A percentile compares a stretch with the other conserved stretches of the same genome.
These are phyloP conservation scores for Pythium volutum DNA, from an alignment of 352 stramenopile genomes.

Conservation along the genomic window DNA sequence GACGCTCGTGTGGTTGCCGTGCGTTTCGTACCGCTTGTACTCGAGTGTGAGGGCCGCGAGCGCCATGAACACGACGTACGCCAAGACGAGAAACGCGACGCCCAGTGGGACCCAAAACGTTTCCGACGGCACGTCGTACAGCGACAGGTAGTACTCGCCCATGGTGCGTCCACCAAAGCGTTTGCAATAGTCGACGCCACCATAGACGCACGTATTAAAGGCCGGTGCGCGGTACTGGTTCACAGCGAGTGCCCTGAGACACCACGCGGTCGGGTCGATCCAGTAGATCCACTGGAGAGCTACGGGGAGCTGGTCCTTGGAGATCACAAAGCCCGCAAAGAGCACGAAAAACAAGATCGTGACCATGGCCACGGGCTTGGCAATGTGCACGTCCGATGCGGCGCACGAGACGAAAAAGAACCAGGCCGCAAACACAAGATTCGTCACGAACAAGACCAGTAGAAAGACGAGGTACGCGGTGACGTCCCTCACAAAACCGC, in stretches of 20 bases:
- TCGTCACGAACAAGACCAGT: slow-evolving; percentile 38
- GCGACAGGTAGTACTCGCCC: slow-evolving; percentile 27
- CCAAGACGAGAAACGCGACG: slow-evolving; percentile 23
- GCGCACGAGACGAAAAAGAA: slow-evolving; percentile 49
- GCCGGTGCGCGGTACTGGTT: slow-evolving; percentile 38
- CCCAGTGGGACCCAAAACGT: slow-evolving; percentile 26
- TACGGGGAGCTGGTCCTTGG: slow-evolving; percentile 42
- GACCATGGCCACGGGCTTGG: slow-evolving; percentile 42
- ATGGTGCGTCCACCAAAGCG: slow-evolving; percentile 13
- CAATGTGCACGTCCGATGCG: slow-evolving; percentile 34
- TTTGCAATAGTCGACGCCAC: slow-evolving; percentile 25
- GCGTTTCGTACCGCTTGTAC: slow-evolving; percentile 24
- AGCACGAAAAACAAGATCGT: slow-evolving; percentile 47
- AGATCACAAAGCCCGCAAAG: slow-evolving; percentile 56
- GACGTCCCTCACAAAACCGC: slow-evolving; percentile 53
- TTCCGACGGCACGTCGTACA: slow-evolving; percentile 27
- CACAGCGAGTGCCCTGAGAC: slow-evolving; percentile 32
- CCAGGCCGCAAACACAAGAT: slow-evolving; percentile 42
- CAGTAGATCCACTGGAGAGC: slow-evolving; percentile 65
- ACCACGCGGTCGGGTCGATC: slow-evolving; percentile 52
- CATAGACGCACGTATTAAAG: slow-evolving; percentile 35
- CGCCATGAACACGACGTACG: slow-evolving; percentile 29
- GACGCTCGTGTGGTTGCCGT: slow-evolving; percentile 14
- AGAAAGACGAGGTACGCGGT: slow-evolving; percentile 40
- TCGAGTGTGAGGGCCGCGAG: slow-evolving; percentile 27